Evolutionary conservation across 1,139 yeast species (phyloP).

Genomic region (Blastobotrys arbuscula): DNA sequence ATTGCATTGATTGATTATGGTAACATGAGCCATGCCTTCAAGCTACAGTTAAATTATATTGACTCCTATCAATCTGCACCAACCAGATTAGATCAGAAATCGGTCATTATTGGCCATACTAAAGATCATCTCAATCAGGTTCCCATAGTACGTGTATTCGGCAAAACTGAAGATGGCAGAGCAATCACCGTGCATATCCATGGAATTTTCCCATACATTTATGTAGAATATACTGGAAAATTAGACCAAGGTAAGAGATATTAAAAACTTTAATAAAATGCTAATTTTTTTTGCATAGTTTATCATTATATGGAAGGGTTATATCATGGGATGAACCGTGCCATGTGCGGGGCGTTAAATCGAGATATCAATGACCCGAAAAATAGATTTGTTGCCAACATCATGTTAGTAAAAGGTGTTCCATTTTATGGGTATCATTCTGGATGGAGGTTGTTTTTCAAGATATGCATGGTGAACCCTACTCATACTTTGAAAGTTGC

Average conservation of each 20-base stretch:
- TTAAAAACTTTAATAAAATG: constrained; percentile 12
- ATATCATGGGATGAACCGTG: constrained; percentile 26
- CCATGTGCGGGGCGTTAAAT: constrained; percentile 28
- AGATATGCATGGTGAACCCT: constrained; percentile 65
- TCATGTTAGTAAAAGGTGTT: constrained; percentile 64
- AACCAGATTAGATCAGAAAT: constrained; percentile 38
- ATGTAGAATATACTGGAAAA: constrained; percentile 49
- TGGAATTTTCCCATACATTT: constrained; percentile 78
- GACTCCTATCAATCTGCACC: constrained; percentile 60
- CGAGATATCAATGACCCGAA: constrained; percentile 28
- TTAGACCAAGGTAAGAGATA: constrained; percentile 22
- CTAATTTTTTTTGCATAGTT: constrained; percentile 15
- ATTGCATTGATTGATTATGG: too few relatives aligned
- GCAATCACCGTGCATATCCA: constrained; percentile 67
- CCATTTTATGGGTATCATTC: constrained; percentile 82
- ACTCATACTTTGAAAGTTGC: constrained; percentile 53
- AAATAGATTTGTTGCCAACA: constrained; percentile 54
- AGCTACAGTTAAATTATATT: constrained; percentile 36
- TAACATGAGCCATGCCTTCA: constrained; percentile 15
- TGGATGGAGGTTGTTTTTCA: constrained; percentile 59
- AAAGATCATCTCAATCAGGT: constrained; percentile 39
- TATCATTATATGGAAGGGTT: constrained; percentile 23
- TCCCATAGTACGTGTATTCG: constrained; percentile 75
- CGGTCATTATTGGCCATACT: constrained; percentile 24
- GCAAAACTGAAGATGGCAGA: constrained; percentile 53